A percentile compares a stretch with the other conserved stretches of the same genome.
These are phyloP conservation scores for Colletotrichum spaethianum DNA, from an alignment of 2,329 filamentous ascomycete species.

Conservation along the genomic window DNA sequence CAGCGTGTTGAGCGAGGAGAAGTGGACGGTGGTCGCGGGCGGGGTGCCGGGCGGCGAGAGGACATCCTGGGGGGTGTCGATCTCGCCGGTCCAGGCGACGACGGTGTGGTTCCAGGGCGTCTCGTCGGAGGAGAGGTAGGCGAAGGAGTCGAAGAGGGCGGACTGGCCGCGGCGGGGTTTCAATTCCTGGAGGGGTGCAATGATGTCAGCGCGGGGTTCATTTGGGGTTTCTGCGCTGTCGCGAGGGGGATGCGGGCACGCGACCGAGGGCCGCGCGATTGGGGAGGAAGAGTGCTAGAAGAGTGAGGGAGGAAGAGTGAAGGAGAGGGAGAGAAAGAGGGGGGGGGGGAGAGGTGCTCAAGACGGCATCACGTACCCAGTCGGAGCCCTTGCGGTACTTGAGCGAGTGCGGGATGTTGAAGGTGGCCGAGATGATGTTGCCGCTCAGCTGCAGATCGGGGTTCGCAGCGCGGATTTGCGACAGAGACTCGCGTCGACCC, in stretches of 20 bases:
- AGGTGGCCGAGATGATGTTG: conserved; percentile 77
- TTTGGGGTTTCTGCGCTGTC: not conserved
- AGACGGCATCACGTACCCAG: conserved; percentile 65
- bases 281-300: not conserved
- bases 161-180: conserved; percentile 87
- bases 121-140: conserved; percentile 86
- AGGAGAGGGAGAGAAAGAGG: not conserved
- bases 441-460: conserved; percentile 72
- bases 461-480: conserved; percentile 69
- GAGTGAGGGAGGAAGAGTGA: not conserved
- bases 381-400: conserved; percentile 71
- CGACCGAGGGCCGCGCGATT: not conserved
- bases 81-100: conserved; percentile 95
- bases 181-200: conserved; percentile 71
- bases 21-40: conserved; percentile 63
- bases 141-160: conserved; percentile 91
- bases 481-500: conserved; percentile 65
- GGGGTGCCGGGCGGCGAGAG: conserved; percentile 64
- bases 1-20: conserved; percentile 77
- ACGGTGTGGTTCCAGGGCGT: conserved; percentile 93
- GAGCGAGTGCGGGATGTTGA: conserved; percentile 73
- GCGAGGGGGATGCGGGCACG: not conserved
- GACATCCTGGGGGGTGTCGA: conserved; percentile 66
- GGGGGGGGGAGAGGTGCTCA: conserved; percentile 27
- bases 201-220: conserved; percentile 34